Conservation (phyloP, 2,329 filamentous ascomycete genomes). For the Hirsutella thompsonii region DNA sequence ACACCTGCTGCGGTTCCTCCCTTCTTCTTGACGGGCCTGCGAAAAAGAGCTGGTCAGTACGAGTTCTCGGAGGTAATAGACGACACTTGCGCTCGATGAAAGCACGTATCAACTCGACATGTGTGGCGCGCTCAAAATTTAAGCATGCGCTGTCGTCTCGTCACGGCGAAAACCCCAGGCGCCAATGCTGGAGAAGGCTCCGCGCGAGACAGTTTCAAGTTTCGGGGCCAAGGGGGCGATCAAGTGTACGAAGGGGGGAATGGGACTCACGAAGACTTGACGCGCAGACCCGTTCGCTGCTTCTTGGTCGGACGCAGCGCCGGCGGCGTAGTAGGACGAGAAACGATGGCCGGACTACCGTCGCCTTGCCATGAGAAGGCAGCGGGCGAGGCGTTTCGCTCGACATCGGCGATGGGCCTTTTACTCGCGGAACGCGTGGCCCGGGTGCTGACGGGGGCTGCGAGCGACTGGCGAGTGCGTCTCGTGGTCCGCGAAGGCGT, state of each 20-base stretch:
- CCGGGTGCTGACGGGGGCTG: conserved; percentile 21
- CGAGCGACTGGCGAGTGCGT: conserved; percentile 22
- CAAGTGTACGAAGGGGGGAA: not conserved
- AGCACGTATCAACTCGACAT: too few relatives aligned
- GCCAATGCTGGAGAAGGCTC: too few relatives aligned
- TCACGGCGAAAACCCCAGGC: too few relatives aligned
- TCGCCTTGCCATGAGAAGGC: conserved; percentile 35
- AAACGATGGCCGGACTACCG: conserved; percentile 32
- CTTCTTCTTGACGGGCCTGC: conserved; percentile 62
- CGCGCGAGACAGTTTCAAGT: not conserved
- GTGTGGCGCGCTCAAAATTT: too few relatives aligned
- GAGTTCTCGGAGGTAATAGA: not conserved
- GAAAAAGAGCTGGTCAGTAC: not conserved
- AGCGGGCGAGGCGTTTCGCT: conserved; percentile 39
- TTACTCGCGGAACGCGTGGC: conserved; percentile 38
- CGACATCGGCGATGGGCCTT: conserved; percentile 40
- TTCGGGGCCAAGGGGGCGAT: not conserved
- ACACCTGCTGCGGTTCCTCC: conserved; percentile 55
- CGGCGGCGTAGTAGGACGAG: conserved; percentile 47
- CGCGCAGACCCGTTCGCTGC: conserved; percentile 46
- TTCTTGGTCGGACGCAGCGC: conserved; percentile 45
- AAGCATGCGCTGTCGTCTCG: too few relatives aligned
- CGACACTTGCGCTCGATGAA: too few relatives aligned
- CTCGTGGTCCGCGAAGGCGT: conserved; percentile 20
- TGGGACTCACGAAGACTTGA: conserved; percentile 55